These are phyloP conservation scores for Lagenidium giganteum DNA, from an alignment of 352 stramenopile species.

Conservation along the genomic window DNA sequence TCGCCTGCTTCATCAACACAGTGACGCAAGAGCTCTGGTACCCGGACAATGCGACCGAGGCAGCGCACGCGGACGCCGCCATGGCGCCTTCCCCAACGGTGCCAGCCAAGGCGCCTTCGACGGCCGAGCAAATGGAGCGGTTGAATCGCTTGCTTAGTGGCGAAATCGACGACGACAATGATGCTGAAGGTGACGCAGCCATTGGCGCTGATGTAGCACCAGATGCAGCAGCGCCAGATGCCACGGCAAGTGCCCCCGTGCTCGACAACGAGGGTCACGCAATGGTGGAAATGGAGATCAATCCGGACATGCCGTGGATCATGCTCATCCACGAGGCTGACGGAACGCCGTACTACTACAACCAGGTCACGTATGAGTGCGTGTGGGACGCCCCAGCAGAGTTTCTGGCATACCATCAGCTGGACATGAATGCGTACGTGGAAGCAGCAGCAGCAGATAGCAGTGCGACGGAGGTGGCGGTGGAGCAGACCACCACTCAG, in stretches of 20 bases:
- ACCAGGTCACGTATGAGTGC: slow-evolving; percentile 47
- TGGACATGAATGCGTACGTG: slow-evolving; percentile 8
- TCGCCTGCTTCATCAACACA: too few species aligned
- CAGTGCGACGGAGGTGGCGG: background rate
- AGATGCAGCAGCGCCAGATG: too few species aligned
- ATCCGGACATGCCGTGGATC: slow-evolving; percentile 36
- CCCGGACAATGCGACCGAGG: too few species aligned
- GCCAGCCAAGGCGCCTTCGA: slow-evolving; percentile 23
- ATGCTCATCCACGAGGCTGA: slow-evolving; percentile 68
- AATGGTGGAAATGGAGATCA: background rate
- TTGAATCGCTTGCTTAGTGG: slow-evolving; percentile 52
- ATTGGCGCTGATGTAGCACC: too few species aligned
- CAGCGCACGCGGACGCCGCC: background rate
- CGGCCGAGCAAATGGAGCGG: slow-evolving; percentile 56
- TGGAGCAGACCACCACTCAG: background rate
- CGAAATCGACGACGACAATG: slow-evolving; percentile 22
- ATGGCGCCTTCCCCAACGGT: background rate
- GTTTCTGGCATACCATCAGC: slow-evolving; percentile 36
- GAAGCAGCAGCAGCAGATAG: background rate
- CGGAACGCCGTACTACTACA: slow-evolving; percentile 68
- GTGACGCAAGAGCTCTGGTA: too few species aligned
- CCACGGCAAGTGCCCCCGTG: background rate
- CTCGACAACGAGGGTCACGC: background rate
- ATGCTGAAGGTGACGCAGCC: slow-evolving; percentile 2
- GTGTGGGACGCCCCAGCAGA: slow-evolving; percentile 58